phyloP scores from a whole-genome alignment of 2,329 filamentous ascomycete species.

The Pseudocercospora ulei region DNA sequence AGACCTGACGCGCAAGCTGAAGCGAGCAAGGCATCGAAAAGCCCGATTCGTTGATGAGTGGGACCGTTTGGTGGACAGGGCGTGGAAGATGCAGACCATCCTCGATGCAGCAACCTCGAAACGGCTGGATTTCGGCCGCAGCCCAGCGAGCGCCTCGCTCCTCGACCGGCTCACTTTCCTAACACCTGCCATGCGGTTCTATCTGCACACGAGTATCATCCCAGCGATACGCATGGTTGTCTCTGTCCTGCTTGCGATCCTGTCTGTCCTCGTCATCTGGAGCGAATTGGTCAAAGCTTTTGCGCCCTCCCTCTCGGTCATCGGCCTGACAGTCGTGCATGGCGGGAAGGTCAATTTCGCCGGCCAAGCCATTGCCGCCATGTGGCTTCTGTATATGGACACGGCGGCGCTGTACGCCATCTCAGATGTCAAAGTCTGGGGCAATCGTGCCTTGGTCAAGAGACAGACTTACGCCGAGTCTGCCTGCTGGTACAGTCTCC shows the following conservation, averaged over 20 bases:
- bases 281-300: conserved; percentile 84
- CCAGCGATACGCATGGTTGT: conserved; percentile 57
- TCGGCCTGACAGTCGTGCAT: conserved; percentile 60
- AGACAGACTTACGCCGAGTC: conserved; percentile 88
- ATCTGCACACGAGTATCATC: conserved; percentile 63
- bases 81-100: conserved; percentile 66
- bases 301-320: conserved; percentile 63
- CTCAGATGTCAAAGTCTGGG: conserved; percentile 94
- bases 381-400: conserved; percentile 96
- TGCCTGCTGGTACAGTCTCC: conserved; percentile 90
- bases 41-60: conserved; percentile 78
- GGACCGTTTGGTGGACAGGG: conserved; percentile 65
- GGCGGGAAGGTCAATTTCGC: conserved; percentile 72
- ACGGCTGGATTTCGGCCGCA: conserved; percentile 62
- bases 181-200: conserved; percentile 71
- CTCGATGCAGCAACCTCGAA: conserved; percentile 74
- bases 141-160: conserved; percentile 28
- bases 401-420: conserved; percentile 77
- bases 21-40: conserved; percentile 71
- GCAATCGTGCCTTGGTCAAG: conserved; percentile 77
- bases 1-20: conserved; percentile 71
- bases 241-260: conserved; percentile 59
- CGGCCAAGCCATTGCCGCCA: conserved; percentile 71
- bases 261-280: conserved; percentile 80
- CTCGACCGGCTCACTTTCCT: conserved; percentile 52